phyloP scores from a whole-genome alignment of 1,139 yeast genomes.

The Yamadazyma siamensis region DNA sequence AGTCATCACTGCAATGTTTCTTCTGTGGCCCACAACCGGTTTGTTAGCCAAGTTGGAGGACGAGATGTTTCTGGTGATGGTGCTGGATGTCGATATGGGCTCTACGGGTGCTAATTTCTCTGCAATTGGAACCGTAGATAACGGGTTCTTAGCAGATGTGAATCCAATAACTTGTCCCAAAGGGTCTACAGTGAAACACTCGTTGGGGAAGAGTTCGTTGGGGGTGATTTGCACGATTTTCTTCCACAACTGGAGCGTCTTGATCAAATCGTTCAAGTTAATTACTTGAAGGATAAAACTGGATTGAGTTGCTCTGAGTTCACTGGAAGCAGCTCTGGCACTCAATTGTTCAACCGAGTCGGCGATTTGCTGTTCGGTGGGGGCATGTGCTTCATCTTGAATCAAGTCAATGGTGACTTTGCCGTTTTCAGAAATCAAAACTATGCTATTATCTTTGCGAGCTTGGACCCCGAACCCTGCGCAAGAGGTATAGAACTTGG shows the following conservation, averaged over 20 bases:
- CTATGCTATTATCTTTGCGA: slow-evolving; percentile 19
- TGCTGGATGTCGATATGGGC: slow-evolving; percentile 9
- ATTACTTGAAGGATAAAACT: slow-evolving; percentile 36
- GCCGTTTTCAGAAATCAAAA: slow-evolving; percentile 31
- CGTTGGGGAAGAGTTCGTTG: slow-evolving; percentile 64
- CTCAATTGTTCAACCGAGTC: slow-evolving; percentile 21
- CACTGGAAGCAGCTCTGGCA: slow-evolving; percentile 29
- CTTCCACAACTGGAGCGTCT: slow-evolving; percentile 23
- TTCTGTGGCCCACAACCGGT: slow-evolving; percentile 24
- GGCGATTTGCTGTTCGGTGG: slow-evolving; percentile 23
- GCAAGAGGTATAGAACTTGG: slow-evolving; percentile 44
- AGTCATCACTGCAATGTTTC: slow-evolving; percentile 89
- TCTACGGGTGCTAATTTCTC: slow-evolving; percentile 14
- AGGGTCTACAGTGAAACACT: slow-evolving; percentile 66
- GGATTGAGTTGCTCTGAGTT: slow-evolving; percentile 51
- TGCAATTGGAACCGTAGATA: slow-evolving; percentile 48
- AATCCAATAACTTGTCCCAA: slow-evolving; percentile 67
- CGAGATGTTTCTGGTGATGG: slow-evolving; percentile 16
- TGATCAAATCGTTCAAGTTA: slow-evolving; percentile 33
- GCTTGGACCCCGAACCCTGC: slow-evolving; percentile 39
- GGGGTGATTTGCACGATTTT: slow-evolving; percentile 45
- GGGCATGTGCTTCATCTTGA: slow-evolving; percentile 23
- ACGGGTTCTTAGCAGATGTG: slow-evolving; percentile 56
- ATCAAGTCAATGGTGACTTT: slow-evolving; percentile 28
- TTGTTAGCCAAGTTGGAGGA: slow-evolving; percentile 8